Conservation (phyloP, 2,329 filamentous ascomycete species). For the Paradendryphiella salina region DNA sequence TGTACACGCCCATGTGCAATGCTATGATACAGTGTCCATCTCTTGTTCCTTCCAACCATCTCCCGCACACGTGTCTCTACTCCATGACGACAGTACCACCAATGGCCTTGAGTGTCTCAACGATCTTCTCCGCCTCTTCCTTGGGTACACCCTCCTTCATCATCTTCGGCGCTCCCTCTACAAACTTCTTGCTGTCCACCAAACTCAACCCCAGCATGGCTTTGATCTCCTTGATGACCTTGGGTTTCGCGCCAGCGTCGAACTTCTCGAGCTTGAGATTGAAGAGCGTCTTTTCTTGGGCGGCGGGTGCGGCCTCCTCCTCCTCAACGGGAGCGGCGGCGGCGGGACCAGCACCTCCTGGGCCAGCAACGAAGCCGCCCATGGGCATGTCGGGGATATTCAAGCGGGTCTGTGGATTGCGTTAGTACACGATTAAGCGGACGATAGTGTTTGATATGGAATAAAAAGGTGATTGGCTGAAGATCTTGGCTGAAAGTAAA, state of each 20-base stretch:
- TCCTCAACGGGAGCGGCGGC: conserved; percentile 69
- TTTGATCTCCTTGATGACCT: conserved; percentile 99
- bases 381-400: conserved; percentile 98
- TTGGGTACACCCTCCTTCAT: conserved; percentile 99
- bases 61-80: conserved; percentile 54
- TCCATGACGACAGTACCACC: conserved; percentile 91
- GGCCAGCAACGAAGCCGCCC: conserved; percentile 77
- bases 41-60: conserved; percentile 4
- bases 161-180: conserved; percentile 95
- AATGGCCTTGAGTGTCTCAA: conserved; percentile 89
- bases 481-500: too few species aligned
- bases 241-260: conserved; percentile 87
- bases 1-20: conserved; percentile 44
- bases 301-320: conserved; percentile 84
- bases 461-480: not conserved
- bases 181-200: conserved; percentile 99
- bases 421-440: conserved; percentile 3
- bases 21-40: conserved; percentile 41
- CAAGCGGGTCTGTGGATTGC: conserved; percentile 70
- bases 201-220: conserved; percentile 88
- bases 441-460: not conserved
- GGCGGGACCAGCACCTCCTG: conserved; percentile 58
- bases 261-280: conserved; percentile 91
- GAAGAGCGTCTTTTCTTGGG: conserved; percentile 94
- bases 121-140: conserved; percentile 99